Percentiles rank a stretch among this genome's conserved stretches.
Conservation (phyloP, 805 yeast species). For the Lipomyces spencermartinsiae region DNA sequence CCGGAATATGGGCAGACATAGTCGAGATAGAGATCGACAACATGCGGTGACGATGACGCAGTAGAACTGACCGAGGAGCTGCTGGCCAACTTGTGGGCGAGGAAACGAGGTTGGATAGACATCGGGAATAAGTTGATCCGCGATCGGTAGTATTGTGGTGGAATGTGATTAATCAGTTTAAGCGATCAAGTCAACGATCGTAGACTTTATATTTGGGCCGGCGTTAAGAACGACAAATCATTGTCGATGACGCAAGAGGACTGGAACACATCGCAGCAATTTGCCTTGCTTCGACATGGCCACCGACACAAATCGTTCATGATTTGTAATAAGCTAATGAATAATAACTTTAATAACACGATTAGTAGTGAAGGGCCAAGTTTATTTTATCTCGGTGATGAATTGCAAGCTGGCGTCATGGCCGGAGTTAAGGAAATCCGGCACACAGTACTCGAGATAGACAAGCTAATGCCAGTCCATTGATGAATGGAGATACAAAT, state of each 20-base stretch:
- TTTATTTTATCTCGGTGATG: too few relatives aligned
- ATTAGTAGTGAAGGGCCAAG: neutral
- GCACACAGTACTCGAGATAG: too few relatives aligned
- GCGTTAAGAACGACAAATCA: neutral
- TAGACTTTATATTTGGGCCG: neutral
- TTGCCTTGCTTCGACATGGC: neutral
- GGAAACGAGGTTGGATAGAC: constrained; percentile 38
- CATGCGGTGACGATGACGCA: constrained; percentile 40
- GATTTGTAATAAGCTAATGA: neutral
- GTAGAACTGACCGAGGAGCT: constrained; percentile 17
- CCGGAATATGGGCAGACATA: constrained; percentile 79
- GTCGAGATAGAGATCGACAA: constrained; percentile 71
- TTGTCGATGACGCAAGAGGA: neutral
- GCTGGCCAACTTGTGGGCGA: constrained; percentile 31
- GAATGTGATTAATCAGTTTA: too few relatives aligned
- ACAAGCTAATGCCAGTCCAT: too few relatives aligned
- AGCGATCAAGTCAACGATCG: neutral
- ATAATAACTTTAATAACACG: neutral
- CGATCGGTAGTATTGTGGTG: neutral
- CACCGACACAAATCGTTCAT: neutral
- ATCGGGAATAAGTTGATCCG: constrained; percentile 7
- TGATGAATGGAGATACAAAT: too few relatives aligned
- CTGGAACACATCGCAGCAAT: neutral
- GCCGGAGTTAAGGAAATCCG: neutral
- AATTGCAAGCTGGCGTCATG: neutral